Base-by-base conservation (phyloP, 495 filamentous ascomycete species). In the Aspergillus cristatus region DNA sequence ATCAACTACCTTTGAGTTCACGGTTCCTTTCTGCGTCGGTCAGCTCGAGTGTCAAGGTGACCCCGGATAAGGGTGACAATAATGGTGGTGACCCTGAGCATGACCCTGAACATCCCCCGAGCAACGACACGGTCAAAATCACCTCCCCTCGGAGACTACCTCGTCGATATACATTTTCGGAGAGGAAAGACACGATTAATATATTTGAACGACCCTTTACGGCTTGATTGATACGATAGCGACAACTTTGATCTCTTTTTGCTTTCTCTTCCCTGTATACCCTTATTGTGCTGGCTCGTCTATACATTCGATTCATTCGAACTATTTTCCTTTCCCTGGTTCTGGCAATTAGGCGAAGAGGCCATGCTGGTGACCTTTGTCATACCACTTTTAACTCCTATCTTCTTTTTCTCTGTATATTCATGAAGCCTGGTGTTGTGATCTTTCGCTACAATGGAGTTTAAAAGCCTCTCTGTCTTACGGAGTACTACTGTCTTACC, bases 1-100 rank as follows among this genome's bases (percentile, higher is more conserved):
- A 98, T 51, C 79, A 82, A 18, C 67, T 96, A 14, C 91, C 91
- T 8, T 67, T 98, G 36, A 89, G 75, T 49, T 79, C 79, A 24
- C 74, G 74, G 28, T 67, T 77, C 34, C 67, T 78, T 44, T 71
- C 68, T 1, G 68, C 65, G 4, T 63, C 67, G 10, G 65, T 80
- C 38, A 71, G 67, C 35, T 66, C 64, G 12, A 74, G 57, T 33
- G 55, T 76, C 24, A 55, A 65, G 34, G 70, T 78, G 14, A 52
- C 67, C 7, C 72, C 75, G 2, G 63, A 74, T 31, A 56, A 63
- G 7, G 68, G 57, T 12, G 49, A 43, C 11, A 37, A 48, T 32
- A 28, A 18, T 30, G 38, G 38, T 6, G 22, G 40, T n/a, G 53
- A 40, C 20, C 16, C 32, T 13, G 41, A 46, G 4, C 41, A 51